Conservation (phyloP, 2,329 filamentous ascomycete species). For the Diaporthe sp. region DNA sequence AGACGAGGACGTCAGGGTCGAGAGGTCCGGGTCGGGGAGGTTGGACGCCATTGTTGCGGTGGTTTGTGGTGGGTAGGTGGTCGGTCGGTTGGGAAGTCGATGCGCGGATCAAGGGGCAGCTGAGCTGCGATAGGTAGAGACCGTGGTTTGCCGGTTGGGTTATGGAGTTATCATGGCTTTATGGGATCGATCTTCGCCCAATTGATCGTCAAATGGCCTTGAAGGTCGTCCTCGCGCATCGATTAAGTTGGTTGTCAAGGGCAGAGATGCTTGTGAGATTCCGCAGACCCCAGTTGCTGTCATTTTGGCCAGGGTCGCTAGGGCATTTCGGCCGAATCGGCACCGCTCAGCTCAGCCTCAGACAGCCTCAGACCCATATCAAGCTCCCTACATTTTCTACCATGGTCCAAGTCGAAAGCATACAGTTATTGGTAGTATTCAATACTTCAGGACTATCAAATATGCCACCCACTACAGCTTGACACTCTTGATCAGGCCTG, state of each 20-base stretch:
- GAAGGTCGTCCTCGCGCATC: not conserved
- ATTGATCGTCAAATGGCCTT: not conserved
- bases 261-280: not conserved
- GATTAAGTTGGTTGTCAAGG: not conserved
- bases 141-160: not conserved
- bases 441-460: not conserved
- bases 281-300: constrained; percentile 26
- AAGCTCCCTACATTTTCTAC: not conserved
- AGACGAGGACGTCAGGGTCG: constrained; percentile 63
- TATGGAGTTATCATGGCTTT: constrained; percentile 38
- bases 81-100: not conserved
- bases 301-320: constrained; percentile 30
- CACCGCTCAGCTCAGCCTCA: constrained; percentile 13
- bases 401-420: not conserved
- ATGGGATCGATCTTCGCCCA: not conserved
- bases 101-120: not conserved
- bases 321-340: constrained; percentile 34
- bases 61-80: constrained; percentile 1
- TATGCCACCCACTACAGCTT: constrained; percentile 75
- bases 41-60: constrained; percentile 53
- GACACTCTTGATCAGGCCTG: constrained; percentile 90
- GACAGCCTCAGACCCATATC: not conserved
- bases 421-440: not conserved
- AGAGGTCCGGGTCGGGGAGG: constrained; percentile 62
- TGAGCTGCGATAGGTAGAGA: constrained; percentile 15